Percentiles rank a stretch among this genome's conserved stretches.
Conservation (phyloP, 2,329 filamentous ascomycete genomes). For the Sordariomycetes sp. region DNA sequence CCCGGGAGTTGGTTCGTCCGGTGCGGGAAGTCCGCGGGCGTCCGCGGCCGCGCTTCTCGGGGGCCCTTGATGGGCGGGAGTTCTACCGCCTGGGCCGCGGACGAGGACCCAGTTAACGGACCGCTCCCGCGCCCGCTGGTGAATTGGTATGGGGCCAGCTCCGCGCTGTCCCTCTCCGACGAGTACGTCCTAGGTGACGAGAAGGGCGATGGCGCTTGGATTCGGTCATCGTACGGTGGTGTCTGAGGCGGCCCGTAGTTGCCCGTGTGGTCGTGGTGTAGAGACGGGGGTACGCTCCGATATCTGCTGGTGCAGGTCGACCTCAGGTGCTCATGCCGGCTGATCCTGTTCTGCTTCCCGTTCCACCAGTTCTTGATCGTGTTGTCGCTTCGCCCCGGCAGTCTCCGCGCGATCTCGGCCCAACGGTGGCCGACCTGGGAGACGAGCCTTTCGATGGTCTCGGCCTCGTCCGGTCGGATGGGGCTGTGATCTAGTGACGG, state of each 20-base stretch:
- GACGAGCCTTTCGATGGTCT: constrained; percentile 66
- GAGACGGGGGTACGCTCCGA: neutral
- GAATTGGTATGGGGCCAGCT: neutral
- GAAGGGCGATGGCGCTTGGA: neutral
- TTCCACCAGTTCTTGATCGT: constrained; percentile 99
- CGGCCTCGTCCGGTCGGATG: constrained; percentile 57
- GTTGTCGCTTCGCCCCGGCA: constrained; percentile 83
- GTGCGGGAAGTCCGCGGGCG: neutral
- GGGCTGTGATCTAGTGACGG: constrained; percentile 59
- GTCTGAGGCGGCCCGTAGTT: neutral
- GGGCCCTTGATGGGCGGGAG: neutral
- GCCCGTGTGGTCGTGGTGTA: neutral
- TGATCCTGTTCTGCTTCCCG: constrained; percentile 73
- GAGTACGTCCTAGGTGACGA: neutral
- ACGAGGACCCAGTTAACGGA: neutral
- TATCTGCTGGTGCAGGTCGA: neutral
- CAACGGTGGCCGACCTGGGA: constrained; percentile 70
- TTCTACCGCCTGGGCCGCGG: neutral
- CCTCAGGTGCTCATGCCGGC: constrained; percentile 27
- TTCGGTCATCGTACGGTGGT: neutral
- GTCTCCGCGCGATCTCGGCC: constrained; percentile 78
- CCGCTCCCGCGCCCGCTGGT: neutral
- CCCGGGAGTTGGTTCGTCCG: neutral
- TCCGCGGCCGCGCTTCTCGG: neutral
- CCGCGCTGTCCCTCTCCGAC: neutral